Percentiles rank a stretch among this genome's conserved stretches.
Evolutionary conservation across 75 land plant species (phyloP).

Genomic region (Chamaecyparis obtusa): DNA sequence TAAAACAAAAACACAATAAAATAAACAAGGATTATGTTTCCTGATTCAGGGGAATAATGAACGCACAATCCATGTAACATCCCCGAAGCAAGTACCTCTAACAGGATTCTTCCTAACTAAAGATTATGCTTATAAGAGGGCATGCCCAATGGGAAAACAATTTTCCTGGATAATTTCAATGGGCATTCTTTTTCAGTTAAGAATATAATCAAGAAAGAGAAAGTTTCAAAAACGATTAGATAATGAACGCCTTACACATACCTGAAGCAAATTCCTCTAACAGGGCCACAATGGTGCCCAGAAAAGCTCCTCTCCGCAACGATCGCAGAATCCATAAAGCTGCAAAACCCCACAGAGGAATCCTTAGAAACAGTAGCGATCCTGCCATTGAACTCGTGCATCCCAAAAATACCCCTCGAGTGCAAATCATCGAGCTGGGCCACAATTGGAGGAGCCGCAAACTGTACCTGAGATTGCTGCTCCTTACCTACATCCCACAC

Average conservation of each 20-base stretch:
- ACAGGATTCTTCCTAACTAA: no score
- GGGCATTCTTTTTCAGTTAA: background rate
- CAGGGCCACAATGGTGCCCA: constrained; percentile 40
- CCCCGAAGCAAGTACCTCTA: no score
- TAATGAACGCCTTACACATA: background rate
- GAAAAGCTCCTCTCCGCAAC: constrained; percentile 23
- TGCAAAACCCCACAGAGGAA: constrained; percentile 21
- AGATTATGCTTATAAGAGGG: no score
- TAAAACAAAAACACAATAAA: no score
- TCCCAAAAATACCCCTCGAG: constrained; percentile 31
- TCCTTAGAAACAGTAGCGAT: constrained; percentile 43
- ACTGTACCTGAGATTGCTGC: background rate
- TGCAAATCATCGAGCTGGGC: constrained; percentile 18
- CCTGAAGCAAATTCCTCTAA: constrained; percentile 50
- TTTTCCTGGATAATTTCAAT: no score
- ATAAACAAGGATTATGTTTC: no score
- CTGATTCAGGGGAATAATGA: no score
- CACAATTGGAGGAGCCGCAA: constrained; percentile 23
- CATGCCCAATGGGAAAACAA: no score
- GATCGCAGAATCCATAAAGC: constrained; percentile 13
- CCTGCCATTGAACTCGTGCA: constrained; percentile 26
- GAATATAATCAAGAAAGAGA: background rate
- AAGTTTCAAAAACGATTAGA: background rate
- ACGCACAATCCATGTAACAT: no score
- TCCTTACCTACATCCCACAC: constrained; percentile 46